phyloP scores from a whole-genome alignment of 1,284 basidiomycete species.

The Cystobasidium pallidum region DNA sequence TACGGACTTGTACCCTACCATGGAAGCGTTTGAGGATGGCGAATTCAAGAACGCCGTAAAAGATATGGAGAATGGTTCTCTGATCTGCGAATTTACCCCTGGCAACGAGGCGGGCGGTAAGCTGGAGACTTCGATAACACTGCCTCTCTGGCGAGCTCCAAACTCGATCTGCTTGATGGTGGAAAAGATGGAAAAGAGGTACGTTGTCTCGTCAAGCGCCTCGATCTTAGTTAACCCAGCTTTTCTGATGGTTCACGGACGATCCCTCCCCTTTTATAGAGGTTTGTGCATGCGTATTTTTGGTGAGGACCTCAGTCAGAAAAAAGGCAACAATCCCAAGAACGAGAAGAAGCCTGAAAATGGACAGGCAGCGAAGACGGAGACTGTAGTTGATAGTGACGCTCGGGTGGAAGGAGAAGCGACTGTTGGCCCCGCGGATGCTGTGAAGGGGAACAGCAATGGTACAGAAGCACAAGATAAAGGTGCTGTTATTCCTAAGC shows the following conservation, averaged over 20 bases:
- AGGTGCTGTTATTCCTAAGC: background rate
- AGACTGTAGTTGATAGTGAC: background rate
- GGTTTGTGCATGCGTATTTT: conserved; percentile 79
- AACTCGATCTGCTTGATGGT: conserved; percentile 84
- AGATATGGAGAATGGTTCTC: conserved; percentile 67
- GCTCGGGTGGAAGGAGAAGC: background rate
- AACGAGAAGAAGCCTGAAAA: conserved; percentile 14
- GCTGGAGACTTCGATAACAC: conserved; percentile 70
- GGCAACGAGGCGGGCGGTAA: conserved; percentile 63
- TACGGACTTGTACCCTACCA: conserved; percentile 72
- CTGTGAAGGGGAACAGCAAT: too few species aligned
- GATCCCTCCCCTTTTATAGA: conserved; percentile 57
- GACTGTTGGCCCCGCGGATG: background rate
- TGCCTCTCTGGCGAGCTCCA: conserved; percentile 90
- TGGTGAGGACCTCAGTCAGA: conserved; percentile 65
- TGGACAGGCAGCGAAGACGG: background rate
- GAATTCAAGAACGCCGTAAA: conserved; percentile 61
- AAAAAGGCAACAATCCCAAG: conserved; percentile 2
- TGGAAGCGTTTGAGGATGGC: conserved; percentile 64
- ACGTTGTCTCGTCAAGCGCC: conserved; percentile 42
- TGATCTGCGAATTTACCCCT: conserved; percentile 70
- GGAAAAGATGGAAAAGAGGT: conserved; percentile 93
- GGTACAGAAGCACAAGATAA: background rate
- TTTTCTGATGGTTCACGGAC: background rate
- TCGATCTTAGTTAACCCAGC: too few species aligned